Percentiles rank a stretch among this genome's conserved stretches.
Conservation (phyloP, 208 protist species). For the Leishmania gerbilli region DNA sequence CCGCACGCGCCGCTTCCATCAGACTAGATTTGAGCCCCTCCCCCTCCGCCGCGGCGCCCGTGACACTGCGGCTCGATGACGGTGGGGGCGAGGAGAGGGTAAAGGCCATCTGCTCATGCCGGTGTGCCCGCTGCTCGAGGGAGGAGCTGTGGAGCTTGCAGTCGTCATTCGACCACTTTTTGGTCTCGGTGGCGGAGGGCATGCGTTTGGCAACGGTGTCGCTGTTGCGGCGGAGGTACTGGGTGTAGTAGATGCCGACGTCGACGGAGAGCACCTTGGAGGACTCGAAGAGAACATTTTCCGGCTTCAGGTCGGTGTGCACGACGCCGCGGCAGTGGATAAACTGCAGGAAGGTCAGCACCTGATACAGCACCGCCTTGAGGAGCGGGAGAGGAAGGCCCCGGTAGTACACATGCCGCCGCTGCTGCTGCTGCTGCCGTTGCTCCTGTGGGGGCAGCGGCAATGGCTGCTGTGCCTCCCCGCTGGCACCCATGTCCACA, state of each 20-base stretch:
- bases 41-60: background rate
- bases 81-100: background rate
- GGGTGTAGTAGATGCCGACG: conserved; percentile 41
- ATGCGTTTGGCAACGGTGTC: background rate
- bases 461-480: background rate
- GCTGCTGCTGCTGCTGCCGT: conserved; percentile 11
- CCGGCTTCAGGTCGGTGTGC: conserved; percentile 87
- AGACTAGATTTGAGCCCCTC: background rate
- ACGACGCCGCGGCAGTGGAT: conserved; percentile 64
- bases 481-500: background rate
- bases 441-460: background rate
- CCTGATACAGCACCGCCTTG: conserved; percentile 67
- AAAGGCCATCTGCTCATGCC: conserved; percentile 22
- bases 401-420: conserved; percentile 44
- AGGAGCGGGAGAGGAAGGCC: conserved; percentile 63
- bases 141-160: conserved; percentile 41
- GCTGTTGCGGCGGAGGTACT: conserved; percentile 18
- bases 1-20: background rate
- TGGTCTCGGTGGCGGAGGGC: conserved; percentile 13
- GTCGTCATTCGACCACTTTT: conserved; percentile 32
- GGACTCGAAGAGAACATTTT: conserved; percentile 86
- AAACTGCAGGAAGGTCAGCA: conserved; percentile 73
- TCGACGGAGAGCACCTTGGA: conserved; percentile 39
- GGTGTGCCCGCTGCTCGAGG: conserved; percentile 35
- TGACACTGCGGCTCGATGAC: background rate